Evolutionary conservation across 2,329 filamentous ascomycete species (phyloP).

Genomic region (Monosporascus sp.): DNA sequence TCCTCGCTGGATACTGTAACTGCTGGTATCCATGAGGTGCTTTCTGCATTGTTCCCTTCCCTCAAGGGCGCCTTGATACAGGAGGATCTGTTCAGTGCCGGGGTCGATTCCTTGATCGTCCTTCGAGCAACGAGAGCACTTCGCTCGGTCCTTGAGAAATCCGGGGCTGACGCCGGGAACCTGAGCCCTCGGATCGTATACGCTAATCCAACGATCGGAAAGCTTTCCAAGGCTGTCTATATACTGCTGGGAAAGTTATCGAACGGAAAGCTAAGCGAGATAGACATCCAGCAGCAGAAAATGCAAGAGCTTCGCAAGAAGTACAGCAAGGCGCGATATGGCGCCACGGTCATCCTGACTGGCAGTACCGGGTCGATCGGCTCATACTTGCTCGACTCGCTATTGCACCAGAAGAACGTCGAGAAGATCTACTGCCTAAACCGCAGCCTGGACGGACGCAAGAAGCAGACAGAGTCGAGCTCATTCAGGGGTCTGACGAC

Average conservation of each 20-base stretch:
- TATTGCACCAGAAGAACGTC: conserved; percentile 21
- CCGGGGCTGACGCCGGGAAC: neutral
- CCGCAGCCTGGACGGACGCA: conserved; percentile 8
- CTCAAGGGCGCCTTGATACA: conserved; percentile 12
- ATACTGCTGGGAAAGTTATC: neutral
- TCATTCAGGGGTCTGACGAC: conserved; percentile 4
- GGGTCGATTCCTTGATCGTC: conserved; percentile 24
- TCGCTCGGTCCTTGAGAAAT: neutral
- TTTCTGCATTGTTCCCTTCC: conserved; percentile 13
- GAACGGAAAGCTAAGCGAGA: neutral
- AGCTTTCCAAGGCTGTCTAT: neutral
- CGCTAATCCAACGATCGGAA: conserved; percentile 13
- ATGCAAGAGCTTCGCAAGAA: conserved; percentile 14
- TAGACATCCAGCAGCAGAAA: neutral
- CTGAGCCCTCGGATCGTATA: conserved; percentile 22
- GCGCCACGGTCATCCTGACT: conserved; percentile 30
- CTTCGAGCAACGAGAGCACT: neutral
- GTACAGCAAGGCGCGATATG: conserved; percentile 2
- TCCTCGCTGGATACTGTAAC: conserved; percentile 18
- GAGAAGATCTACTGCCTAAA: conserved; percentile 11
- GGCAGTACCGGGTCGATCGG: conserved; percentile 35
- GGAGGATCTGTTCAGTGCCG: conserved; percentile 18
- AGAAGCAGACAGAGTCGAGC: conserved; percentile 7
- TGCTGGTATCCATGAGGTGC: conserved; percentile 10
- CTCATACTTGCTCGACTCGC: conserved; percentile 31